Percentiles rank a stretch among this genome's conserved stretches.
Conservation (phyloP, 805 yeast genomes). For the Hanseniaspora lachancei region DNA sequence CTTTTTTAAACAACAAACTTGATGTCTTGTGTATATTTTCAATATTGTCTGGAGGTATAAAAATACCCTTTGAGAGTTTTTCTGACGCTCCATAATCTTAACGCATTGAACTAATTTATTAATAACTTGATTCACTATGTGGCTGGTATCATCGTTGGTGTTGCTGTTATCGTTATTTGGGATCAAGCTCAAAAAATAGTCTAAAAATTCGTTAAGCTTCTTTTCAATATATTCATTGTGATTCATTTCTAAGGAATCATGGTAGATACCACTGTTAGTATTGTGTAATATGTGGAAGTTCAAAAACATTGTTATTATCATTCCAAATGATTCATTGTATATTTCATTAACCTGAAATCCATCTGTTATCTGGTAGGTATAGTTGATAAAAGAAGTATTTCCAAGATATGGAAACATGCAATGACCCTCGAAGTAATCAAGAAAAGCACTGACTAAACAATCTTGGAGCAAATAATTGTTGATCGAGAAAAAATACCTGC, state of each 20-base stretch:
- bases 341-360: background rate
- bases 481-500: background rate
- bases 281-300: background rate
- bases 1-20: slow-evolving; percentile 5
- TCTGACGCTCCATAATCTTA: background rate
- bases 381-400: background rate
- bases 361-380: background rate
- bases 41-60: slow-evolving; percentile 1
- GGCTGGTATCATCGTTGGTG: background rate
- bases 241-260: background rate
- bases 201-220: background rate
- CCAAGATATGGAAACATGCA: background rate
- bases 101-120: background rate
- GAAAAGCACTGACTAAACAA: background rate
- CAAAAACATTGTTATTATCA: background rate
- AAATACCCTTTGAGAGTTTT: background rate
- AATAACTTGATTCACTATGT: background rate
- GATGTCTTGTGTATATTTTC: background rate
- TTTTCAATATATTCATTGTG: background rate
- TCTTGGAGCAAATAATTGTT: slow-evolving; percentile 1
- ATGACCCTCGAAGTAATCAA: background rate
- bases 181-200: background rate
- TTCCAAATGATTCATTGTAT: background rate
- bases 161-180: background rate
- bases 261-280: background rate